Conservation (phyloP, 129 eudicot species). For the Arctium lappa region DNA sequence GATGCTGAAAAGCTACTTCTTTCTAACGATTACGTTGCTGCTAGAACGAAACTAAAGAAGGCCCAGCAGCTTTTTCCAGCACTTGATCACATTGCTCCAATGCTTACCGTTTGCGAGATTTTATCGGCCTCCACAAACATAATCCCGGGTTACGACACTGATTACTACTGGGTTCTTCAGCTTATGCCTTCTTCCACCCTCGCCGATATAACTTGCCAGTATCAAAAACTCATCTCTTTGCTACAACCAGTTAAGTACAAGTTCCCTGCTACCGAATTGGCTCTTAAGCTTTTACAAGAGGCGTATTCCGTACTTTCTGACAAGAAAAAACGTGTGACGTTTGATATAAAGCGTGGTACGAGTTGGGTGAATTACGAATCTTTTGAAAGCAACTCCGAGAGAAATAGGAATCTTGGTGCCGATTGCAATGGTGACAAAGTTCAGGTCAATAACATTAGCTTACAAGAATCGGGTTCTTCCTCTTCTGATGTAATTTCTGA, state of each 20-base stretch:
- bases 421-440: slow-evolving; percentile 18
- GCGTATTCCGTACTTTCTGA: slow-evolving; percentile 56
- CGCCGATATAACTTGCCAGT: slow-evolving; percentile 35
- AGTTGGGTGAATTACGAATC: slow-evolving; percentile 49
- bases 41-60: slow-evolving; percentile 44
- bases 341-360: slow-evolving; percentile 50
- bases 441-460: slow-evolving; percentile 13
- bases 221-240: slow-evolving; percentile 40
- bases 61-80: slow-evolving; percentile 54
- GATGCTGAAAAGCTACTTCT: slow-evolving; percentile 50
- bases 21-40: slow-evolving; percentile 43
- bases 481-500: slow-evolving; percentile 45
- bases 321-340: slow-evolving; percentile 41
- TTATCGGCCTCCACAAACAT: slow-evolving; percentile 42
- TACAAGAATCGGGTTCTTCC: slow-evolving; percentile 43
- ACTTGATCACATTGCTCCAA: slow-evolving; percentile 40
- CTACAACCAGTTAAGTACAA: slow-evolving; percentile 55
- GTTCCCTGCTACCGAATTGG: slow-evolving; percentile 53
- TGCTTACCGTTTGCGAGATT: slow-evolving; percentile 57
- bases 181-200: slow-evolving; percentile 46
- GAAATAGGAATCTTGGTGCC: slow-evolving; percentile 10
- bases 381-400: slow-evolving; percentile 26
- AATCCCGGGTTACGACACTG: slow-evolving; percentile 45
- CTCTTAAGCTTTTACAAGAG: slow-evolving; percentile 49
- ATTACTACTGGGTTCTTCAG: slow-evolving; percentile 67